A percentile compares a stretch with the other conserved stretches of the same genome.
These are phyloP conservation scores for Tinospora cordifolia DNA, from an alignment of 164 flowering plant species.

Conservation along the genomic window DNA sequence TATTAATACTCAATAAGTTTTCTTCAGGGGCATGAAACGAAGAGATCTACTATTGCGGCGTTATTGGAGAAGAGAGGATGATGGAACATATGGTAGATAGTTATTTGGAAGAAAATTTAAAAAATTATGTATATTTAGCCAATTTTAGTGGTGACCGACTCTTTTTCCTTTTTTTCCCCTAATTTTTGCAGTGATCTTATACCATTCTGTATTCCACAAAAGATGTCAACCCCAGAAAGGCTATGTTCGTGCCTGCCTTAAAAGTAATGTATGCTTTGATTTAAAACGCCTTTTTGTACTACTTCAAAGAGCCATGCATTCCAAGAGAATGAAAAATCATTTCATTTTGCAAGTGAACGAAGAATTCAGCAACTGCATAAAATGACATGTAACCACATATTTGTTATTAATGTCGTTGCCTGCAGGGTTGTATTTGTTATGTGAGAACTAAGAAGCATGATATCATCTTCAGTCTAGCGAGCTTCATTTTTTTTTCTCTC, in stretches of 20 bases:
- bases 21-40: conserved; percentile 73
- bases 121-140: conserved; percentile 1
- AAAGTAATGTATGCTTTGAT: conserved; percentile 81
- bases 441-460: background rate
- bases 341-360: too few relatives aligned
- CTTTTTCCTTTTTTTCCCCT: conserved; percentile 11
- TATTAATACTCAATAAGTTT: conserved; percentile 8
- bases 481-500: background rate
- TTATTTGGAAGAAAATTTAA: conserved; percentile 1
- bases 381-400: too few relatives aligned
- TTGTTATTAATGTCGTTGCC: too few relatives aligned
- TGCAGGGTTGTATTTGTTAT: background rate
- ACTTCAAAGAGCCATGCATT: background rate
- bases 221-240: conserved; percentile 55
- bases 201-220: conserved; percentile 78
- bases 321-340: too few relatives aligned
- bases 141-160: conserved; percentile 6
- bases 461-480: background rate
- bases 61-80: conserved; percentile 95
- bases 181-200: conserved; percentile 60
- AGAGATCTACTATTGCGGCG: conserved; percentile 79
- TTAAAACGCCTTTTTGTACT: background rate
- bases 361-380: too few relatives aligned
- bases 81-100: conserved; percentile 85
- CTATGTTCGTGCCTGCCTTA: conserved; percentile 84